Evolutionary conservation across 75 land plant species (phyloP), one percentile per base, ranked within the genome.

Genomic region (Azolla pinnata): DNA sequence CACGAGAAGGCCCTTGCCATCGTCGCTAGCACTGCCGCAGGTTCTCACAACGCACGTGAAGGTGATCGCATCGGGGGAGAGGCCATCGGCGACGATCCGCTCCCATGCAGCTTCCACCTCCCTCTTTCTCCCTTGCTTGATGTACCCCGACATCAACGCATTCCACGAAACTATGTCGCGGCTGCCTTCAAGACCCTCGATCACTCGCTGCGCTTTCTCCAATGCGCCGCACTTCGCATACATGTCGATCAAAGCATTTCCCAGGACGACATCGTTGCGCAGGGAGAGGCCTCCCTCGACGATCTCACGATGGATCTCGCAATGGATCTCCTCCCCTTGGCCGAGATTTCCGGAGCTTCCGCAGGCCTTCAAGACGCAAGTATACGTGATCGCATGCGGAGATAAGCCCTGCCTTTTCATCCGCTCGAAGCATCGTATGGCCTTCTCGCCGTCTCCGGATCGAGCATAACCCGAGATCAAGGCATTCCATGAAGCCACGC

Each of bases 11-110:
- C 60, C 59, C 31, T 64, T 38, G 30, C 57, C 61, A 16, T 57
- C 21, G 32, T 18, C n/a, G 19, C 40, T 62, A 23, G 57, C 18
- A 12, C 26, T 58, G 16, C 42, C 62, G 34, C 33, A 64, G 25
- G 45, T 40, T 3, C 17, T 64, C 23, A 64, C 33, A 35, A 64
- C 21, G 8, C 40, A 56, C 14, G 32, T 55, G 31, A 62, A 70
- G 31, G 76, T 70, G 9, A 57, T 38, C 16, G 50, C 52, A 27
- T 69, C 63, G 23, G 76, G 61, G 2, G 27, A 51, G 18, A 62
- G 38, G 4, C 57, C 51, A 12, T 54, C 74, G 10, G n/a, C 19
- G 47, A 70, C 66, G 74, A 74, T 74, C 29, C 53, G 34, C 18
- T 56, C 53, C 40, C 52, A 69, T 2, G 42, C 33, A 35, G 29